phyloP scores from a whole-genome alignment of 2,329 filamentous ascomycete genomes.

The Westerdykella aurantiaca region DNA sequence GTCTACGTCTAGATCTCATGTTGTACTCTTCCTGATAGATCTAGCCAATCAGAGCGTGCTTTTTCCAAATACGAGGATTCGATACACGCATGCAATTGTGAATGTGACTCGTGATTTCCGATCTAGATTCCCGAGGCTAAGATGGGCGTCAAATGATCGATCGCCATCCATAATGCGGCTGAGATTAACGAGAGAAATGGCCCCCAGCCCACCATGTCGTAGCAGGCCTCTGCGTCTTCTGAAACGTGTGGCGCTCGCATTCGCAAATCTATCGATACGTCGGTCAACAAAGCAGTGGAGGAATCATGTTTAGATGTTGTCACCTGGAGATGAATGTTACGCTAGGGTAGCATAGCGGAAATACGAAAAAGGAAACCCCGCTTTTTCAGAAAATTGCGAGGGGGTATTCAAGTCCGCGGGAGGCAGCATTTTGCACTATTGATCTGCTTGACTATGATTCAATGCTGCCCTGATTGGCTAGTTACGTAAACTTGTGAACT shows the following conservation, averaged over 20 bases:
- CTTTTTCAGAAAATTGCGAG: too few relatives aligned
- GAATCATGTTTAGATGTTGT: neutral
- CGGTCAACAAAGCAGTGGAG: neutral
- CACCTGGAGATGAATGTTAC: too few relatives aligned
- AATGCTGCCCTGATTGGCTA: too few relatives aligned
- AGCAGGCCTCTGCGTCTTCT: neutral
- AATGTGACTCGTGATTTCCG: constrained; percentile 9
- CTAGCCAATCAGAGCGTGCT: neutral
- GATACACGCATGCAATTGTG: too few relatives aligned
- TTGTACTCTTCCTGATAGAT: neutral
- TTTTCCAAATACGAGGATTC: constrained; percentile 8
- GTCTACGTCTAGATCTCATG: too few relatives aligned
- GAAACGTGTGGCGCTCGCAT: neutral
- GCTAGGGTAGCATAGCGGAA: too few relatives aligned
- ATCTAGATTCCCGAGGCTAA: neutral
- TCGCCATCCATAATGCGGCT: neutral
- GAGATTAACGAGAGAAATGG: neutral
- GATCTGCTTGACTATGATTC: too few relatives aligned
- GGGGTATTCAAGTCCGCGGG: too few relatives aligned
- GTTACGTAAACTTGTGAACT: too few relatives aligned
- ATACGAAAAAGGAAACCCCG: too few relatives aligned
- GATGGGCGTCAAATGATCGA: constrained; percentile 7
- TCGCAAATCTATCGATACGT: neutral
- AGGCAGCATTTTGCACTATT: too few relatives aligned
- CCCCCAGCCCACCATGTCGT: too few relatives aligned